Base-by-base conservation (phyloP, 2,329 filamentous ascomycete genomes). In the Coniochaeta hoffmannii region DNA sequence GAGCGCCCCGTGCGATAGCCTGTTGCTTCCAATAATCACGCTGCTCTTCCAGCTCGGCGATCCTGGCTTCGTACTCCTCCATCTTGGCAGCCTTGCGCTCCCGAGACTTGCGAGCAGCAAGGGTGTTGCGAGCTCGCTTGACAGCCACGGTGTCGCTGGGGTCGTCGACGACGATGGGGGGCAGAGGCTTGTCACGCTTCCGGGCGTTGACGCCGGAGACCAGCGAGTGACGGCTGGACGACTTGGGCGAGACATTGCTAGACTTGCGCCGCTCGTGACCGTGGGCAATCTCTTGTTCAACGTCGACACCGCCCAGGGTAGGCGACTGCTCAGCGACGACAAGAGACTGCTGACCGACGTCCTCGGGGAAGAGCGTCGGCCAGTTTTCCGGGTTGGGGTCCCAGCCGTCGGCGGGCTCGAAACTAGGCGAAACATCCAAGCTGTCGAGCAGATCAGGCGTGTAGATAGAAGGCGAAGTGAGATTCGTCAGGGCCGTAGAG, bases 121-220 rank as follows among this genome's bases (percentile, higher is more conserved):
- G 82, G 9, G 91, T 96, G 71, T 97, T 97, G 62, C 91, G 88
- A 53, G 91, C 92, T 69, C 93, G 89, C 85, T 97, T 97, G 79
- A 92, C 82, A 19, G 90, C 90, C n/a, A 88, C 70, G 10, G 81
- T 82, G 65, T 97, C 92, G 41, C 64, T 74, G 1, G 85, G 82
- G 63, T 97, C 89, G 28, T 86, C 82, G 35, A 91, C 82, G 58
- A 87, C 75, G 68, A 96, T 92, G 7, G 87, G 86, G 59, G 88
- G 86, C 55, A 96, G 76, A 59, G 88, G 86, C 79, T 92, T 93
- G 67, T 90, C 85, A 60, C 89, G 88, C 69, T 88, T 86, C 62
- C 89, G 87, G 64, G 87, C 74, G 66, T 74, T 81, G 55, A 95
- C 85, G 58, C 89, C 89, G 61, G 86, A 77, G 50, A 86, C 76